These are phyloP conservation scores for Phaffia australis DNA, from an alignment of 768 basidiomycete genomes.

Conservation along the genomic window DNA sequence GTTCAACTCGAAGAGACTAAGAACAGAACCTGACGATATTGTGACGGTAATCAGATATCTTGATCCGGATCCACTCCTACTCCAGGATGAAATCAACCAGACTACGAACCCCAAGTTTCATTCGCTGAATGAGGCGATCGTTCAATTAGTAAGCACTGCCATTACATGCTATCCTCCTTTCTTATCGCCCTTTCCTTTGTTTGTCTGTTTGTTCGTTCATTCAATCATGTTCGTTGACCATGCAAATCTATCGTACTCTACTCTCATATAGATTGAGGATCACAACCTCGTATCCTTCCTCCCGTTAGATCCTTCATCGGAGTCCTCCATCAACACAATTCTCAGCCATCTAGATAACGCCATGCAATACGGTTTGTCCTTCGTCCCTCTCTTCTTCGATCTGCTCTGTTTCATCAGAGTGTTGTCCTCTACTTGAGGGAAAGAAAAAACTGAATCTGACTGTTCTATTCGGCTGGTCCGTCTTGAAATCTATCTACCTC, in stretches of 20 bases:
- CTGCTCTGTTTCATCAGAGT: no score
- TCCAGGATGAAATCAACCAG: slow-evolving; percentile 46
- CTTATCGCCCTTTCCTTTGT: neutral
- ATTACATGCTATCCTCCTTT: neutral
- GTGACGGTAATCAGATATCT: slow-evolving; percentile 52
- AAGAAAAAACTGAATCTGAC: no score
- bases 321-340: slow-evolving; percentile 79
- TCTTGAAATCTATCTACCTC: no score
- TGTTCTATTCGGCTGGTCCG: no score
- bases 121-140: slow-evolving; percentile 85
- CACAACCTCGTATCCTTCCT: slow-evolving; percentile 96
- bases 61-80: slow-evolving; percentile 84
- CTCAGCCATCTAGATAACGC: slow-evolving; percentile 94
- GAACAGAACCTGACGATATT: neutral
- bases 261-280: slow-evolving; percentile 70
- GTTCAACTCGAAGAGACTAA: neutral
- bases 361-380: slow-evolving; percentile 66
- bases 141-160: slow-evolving; percentile 61
- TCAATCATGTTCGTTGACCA: neutral
- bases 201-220: neutral
- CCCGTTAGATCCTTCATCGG: slow-evolving; percentile 77
- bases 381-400: no score
- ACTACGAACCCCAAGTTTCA: slow-evolving; percentile 70
- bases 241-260: neutral
- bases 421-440: no score